A percentile compares a stretch with the other conserved stretches of the same genome.
Conservation (phyloP, 2,329 filamentous ascomycete genomes). For the Pseudonectria buxi region DNA sequence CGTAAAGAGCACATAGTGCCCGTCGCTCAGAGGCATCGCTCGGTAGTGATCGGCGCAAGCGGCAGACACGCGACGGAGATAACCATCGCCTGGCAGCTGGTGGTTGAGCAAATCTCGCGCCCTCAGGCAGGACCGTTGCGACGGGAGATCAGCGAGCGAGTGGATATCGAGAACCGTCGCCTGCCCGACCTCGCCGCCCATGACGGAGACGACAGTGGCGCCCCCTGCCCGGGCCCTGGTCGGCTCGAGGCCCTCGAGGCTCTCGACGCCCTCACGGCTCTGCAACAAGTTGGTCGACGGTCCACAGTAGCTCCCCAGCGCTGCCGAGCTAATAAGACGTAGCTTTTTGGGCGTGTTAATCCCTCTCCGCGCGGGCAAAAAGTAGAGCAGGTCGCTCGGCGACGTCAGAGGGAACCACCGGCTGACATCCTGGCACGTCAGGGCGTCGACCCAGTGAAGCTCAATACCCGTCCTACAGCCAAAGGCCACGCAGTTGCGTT, state of each 20-base stretch:
- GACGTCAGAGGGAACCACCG: constrained; percentile 50
- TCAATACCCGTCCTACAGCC: constrained; percentile 57
- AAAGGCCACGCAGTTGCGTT: constrained; percentile 57
- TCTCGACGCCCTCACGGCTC: neutral
- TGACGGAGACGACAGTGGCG: constrained; percentile 14
- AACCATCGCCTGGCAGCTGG: constrained; percentile 7
- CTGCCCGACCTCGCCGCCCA: constrained; percentile 7
- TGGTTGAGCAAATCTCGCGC: constrained; percentile 10
- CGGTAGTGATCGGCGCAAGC: constrained; percentile 53
- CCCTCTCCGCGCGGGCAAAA: constrained; percentile 46
- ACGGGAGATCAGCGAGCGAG: constrained; percentile 7
- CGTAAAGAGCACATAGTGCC: constrained; percentile 57
- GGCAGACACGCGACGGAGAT: constrained; percentile 27
- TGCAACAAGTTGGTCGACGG: constrained; percentile 13
- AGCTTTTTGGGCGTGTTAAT: constrained; percentile 49
- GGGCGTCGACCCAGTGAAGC: constrained; percentile 49
- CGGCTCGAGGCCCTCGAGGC: constrained; percentile 13
- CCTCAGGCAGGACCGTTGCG: constrained; percentile 8
- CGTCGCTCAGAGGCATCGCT: constrained; percentile 59
- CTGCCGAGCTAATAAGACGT: constrained; percentile 55
- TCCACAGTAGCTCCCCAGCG: constrained; percentile 16
- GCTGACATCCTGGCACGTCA: constrained; percentile 41
- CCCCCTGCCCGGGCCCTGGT: constrained; percentile 13
- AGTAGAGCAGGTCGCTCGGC: constrained; percentile 51
- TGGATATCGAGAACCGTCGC: constrained; percentile 7